A percentile compares a stretch with the other conserved stretches of the same genome.
These are phyloP conservation scores for Tetrapisispora namnaoensis DNA, from an alignment of 805 yeast genomes.

Conservation along the genomic window DNA sequence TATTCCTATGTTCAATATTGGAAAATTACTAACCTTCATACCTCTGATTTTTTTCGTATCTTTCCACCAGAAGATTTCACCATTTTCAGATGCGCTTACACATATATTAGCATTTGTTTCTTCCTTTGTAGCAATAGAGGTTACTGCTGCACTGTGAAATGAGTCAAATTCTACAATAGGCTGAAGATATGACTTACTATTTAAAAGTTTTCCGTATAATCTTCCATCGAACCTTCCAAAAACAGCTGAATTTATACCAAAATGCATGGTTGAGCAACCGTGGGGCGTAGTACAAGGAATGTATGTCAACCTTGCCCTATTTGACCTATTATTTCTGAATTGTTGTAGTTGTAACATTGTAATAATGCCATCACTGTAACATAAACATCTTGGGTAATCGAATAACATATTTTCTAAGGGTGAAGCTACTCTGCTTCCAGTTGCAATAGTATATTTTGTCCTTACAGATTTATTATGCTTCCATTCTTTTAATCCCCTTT, in stretches of 20 bases:
- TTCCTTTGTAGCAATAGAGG: constrained; percentile 20
- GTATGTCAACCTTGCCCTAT: constrained; percentile 24
- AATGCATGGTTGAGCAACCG: constrained; percentile 30
- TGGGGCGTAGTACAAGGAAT: constrained; percentile 32
- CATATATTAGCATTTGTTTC: constrained; percentile 19
- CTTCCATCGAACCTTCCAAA: constrained; percentile 31
- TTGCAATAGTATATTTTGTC: constrained; percentile 24
- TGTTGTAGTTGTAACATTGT: constrained; percentile 26
- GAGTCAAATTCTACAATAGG: constrained; percentile 26
- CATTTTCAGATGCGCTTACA: constrained; percentile 27
- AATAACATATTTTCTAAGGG: constrained; percentile 25
- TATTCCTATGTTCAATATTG: constrained; percentile 16
- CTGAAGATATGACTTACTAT: constrained; percentile 26
- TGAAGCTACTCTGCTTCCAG: constrained; percentile 1
- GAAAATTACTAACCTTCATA: constrained; percentile 13
- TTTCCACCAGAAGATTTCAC: constrained; percentile 29
- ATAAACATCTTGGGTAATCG: constrained; percentile 28
- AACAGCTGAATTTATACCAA: constrained; percentile 26
- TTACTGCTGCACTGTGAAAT: constrained; percentile 23
- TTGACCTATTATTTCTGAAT: constrained; percentile 11
- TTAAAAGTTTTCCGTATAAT: constrained; percentile 26
- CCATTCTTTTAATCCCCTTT: constrained; percentile 25
- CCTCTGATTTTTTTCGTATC: constrained; percentile 15
- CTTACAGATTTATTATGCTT: constrained; percentile 28
- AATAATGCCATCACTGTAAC: constrained; percentile 29